phyloP scores from a whole-genome alignment of 2,329 filamentous ascomycete genomes.

The Byssoonygena ceratinophila region DNA sequence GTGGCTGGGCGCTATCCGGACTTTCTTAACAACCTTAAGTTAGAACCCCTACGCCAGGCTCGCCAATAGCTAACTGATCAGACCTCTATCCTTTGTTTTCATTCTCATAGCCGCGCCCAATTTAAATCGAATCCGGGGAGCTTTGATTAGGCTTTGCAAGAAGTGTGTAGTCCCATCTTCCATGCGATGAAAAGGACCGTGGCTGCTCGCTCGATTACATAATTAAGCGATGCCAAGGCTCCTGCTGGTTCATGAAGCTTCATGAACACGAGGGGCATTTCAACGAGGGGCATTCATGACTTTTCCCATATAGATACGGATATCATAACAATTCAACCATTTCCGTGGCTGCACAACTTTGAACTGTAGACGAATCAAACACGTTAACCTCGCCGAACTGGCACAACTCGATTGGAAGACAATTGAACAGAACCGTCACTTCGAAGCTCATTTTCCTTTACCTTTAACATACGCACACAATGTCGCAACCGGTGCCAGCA shows the following conservation, averaged over 20 bases:
- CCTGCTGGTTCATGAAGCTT: background rate
- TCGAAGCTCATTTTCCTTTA: no score
- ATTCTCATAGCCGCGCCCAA: background rate
- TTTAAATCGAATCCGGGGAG: background rate
- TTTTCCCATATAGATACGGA: background rate
- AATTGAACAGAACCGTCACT: no score
- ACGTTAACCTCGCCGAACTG: no score
- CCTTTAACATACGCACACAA: background rate
- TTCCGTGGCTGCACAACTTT: no score
- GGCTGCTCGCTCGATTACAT: no score
- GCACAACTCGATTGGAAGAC: no score
- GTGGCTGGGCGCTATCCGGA: background rate
- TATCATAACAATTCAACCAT: no score
- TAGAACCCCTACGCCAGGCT: background rate
- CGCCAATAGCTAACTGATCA: background rate
- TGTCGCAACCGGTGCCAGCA: constrained; percentile 9
- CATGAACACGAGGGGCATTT: background rate
- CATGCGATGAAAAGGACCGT: no score
- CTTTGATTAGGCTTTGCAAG: no score
- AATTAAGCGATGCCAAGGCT: background rate
- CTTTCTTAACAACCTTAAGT: background rate
- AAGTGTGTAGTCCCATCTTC: no score
- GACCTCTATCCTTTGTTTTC: background rate
- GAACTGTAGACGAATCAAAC: no score
- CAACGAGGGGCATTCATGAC: background rate